Evolutionary conservation across 2,329 filamentous ascomycete genomes (phyloP), one percentile per base, ranked within the genome.

Genomic region (Aaosphaeria pasadenensis): DNA sequence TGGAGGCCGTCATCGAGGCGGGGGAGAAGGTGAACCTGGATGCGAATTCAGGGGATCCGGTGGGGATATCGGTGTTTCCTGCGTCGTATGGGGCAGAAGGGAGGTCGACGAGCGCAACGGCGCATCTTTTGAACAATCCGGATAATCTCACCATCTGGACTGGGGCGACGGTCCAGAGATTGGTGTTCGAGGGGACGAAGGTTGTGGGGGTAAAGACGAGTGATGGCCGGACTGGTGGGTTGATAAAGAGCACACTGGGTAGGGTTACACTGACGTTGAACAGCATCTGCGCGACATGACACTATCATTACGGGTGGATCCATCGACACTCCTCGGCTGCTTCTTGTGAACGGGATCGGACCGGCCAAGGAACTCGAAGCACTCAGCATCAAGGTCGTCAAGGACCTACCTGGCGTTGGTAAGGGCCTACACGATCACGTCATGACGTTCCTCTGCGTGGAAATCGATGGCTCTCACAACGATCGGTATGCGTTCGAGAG

Each of bases 21-120:
- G 82, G 81, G 44, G 67, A 84, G 7, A 75, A 75, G 1, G 60
- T 83, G 3, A 76, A 81, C 45, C 70, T 75, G n/a, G 82, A 85
- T 81, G 59, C 75, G 69, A 44, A 79, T 70, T 53, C 56, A 32
- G 62, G 66, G 7, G 44, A 69, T 51, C 63, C 64, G 4, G 47
- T 64, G 6, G 67, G 63, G 1, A 45, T 66, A 9, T 58, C 55
- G 24, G 50, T 68, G 5, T 66, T 62, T 35, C 64, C 60, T 11
- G 49, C 42, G 24, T 80, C 79, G 7, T 62, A 62, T 43, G 71
- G 56, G 6, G 56, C 57, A 32, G 54, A 64, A 7, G 64, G 67
- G n/a, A 53, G 67, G 33, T 59, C 55, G 11, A 68, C 64, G 32
- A 69, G 66, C 48, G 67, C 67, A 7, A 57, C 49, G 24, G 68